Evolutionary conservation across 106 monocot species (phyloP), one percentile per base, ranked within the genome.

Genomic region (Dioscorea alata): DNA sequence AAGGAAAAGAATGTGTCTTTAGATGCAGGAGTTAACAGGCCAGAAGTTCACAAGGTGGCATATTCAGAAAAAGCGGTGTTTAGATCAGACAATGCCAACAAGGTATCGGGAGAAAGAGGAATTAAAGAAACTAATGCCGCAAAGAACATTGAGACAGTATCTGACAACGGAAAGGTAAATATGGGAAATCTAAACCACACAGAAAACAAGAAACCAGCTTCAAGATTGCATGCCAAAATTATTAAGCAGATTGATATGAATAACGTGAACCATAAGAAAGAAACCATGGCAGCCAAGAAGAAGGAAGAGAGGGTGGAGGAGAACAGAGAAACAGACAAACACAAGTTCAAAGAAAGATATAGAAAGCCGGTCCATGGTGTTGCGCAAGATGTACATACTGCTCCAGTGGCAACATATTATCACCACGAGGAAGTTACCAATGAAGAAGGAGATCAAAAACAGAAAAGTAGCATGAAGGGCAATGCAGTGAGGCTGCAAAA

Each of bases 101-200:
- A 51, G 21, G 34, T 73, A 42, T 15, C 17, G 0, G 23, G 71
- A n/a, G 68, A 42, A 65, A 75, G 61, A 23, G 64, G 51, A 16
- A 15, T 25, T 34, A 23, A 17, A 4, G n/a, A 33, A 42, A 66
- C 35, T 18, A 67, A 72, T 22, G 19, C 17, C 13, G 49, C 6
- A 28, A 61, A 66, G 17, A 61, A 19, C n/a, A 16, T 22, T 23
- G 34, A 76, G 28, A 1, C 15, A 65, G 48, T 24, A 13, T n/a
- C 28, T 68, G 18, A 23, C 49, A 73, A 70, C 21, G 67, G 22
- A 64, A 79, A 67, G 69, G 59, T 48, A 75, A 59, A 34, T 15
- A 34, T 52, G 4, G 64, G 50, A 62, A 54, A 42, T 42, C 25
- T 18, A 21, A 59, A 18, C 48, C 51, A 23, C 18, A 33, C 31